phyloP scores from a whole-genome alignment of 2,329 filamentous ascomycete genomes.

The Colletotrichum sp. region DNA sequence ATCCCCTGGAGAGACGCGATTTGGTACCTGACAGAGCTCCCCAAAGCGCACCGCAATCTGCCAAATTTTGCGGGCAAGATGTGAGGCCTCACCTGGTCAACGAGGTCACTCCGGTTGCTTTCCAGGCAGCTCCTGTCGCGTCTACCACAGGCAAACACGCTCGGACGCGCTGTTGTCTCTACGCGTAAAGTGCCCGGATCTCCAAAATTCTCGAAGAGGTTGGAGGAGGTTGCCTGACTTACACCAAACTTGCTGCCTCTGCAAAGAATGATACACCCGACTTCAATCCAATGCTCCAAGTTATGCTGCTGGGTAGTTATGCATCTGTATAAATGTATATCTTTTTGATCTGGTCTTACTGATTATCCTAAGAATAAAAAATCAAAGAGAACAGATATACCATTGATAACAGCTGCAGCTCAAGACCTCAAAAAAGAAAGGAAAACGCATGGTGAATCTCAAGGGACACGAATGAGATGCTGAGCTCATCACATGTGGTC shows the following conservation, averaged over 20 bases:
- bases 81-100: constrained; percentile 8
- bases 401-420: not conserved
- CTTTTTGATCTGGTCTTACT: not conserved
- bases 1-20: not conserved
- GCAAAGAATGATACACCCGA: not conserved
- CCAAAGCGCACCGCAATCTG: constrained; percentile 1
- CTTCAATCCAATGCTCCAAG: not conserved
- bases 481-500: constrained; percentile 10
- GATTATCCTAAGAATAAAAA: not conserved
- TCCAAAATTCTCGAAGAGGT: not conserved
- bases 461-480: constrained; percentile 11
- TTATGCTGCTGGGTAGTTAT: not conserved
- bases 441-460: not conserved
- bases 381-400: not conserved
- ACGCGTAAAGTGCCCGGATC: constrained; percentile 11
- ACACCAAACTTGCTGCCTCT: not conserved
- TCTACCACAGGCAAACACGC: constrained; percentile 8
- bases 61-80: not conserved
- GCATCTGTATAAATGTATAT: not conserved
- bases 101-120: constrained; percentile 10
- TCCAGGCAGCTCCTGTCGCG: constrained; percentile 3
- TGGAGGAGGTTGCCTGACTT: not conserved
- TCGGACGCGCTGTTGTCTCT: not conserved
- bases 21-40: not conserved
- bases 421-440: not conserved